Base-by-base conservation (phyloP, 2,329 filamentous ascomycete genomes). In the Cercospora zeae-maydis region DNA sequence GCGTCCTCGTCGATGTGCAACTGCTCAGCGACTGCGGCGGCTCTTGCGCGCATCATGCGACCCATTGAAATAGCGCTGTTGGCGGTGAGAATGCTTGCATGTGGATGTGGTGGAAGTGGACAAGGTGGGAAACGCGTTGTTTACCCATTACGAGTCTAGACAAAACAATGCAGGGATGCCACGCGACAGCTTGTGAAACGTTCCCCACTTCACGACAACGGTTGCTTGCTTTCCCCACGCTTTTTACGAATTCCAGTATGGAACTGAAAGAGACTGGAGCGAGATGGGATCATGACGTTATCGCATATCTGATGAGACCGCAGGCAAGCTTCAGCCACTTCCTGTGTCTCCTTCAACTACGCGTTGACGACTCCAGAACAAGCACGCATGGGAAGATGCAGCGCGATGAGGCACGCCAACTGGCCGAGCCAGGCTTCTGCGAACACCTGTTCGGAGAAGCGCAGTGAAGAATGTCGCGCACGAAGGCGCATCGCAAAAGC, bases 381-480 rank as follows among this genome's bases (percentile, higher is more conserved):
- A 3, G 27, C 16, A 27, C 36, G 19, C 27, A 33, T 33, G 16
- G 54, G 54, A 39, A 52, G 39, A 33, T 51, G 39, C 33, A 72
- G 49, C n/a, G 62, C 65, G 2, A 97, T 85, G 63, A 98, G 80
- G 70, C 82, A 85, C 72, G 89, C 86, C 81, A 96, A 85, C 75
- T 96, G 86, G 31, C 77, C 76, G 47, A 91, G 77, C 93, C 95
- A 99, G 68, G 87, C 88, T 70, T 83, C 83, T 1, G 84, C 87
- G 78, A 99, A 99, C 63, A 89, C 90, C 70, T 89, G 87, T 72
- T 97, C 93, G 0, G 91, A 93, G 74, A 99, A 99, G 52, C 95
- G 82, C 77, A 86, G 84, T 1, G 93, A 90, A 5, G 91, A 96
- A 70, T 84, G 80, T 37, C 92, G 83, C 0, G 95, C 93, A 62